Base-by-base conservation (phyloP, 1,284 basidiomycete species). In the Ustilago bromivora region DNA sequence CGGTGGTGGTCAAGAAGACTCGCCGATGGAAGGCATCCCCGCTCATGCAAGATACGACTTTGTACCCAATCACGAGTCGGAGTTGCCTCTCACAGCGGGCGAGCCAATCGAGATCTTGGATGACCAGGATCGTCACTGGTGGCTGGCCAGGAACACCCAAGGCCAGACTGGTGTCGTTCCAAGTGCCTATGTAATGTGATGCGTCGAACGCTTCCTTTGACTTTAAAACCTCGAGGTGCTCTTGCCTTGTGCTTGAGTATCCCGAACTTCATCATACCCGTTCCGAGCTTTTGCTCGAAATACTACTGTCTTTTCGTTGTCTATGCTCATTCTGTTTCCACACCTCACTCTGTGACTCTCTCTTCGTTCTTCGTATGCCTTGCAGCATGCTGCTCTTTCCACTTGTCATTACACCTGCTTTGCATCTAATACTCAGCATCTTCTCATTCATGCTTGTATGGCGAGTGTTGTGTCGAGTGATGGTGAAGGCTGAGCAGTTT, bases 21-120 rank as follows among this genome's bases (percentile, higher is more conserved):
- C 76, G 56, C 71, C 68, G 17, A 63, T 62, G 55, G 76, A 80
- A 41, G 82, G 81, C 51, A 77, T 84, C 43, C 74, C 80, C 31
- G 82, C 82, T 2, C 80, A 83, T 54, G 82, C 80, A 9, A 49
- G 82, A n/a, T 84, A 83, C 57, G 71, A 73, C 59, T 84, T 83
- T 65, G 82, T 72, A 32, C 80, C 82, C 5, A 81, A 81, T 19
- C 81, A 83, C 62, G 78, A 76, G 40, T 80, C 80, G 23, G 82
- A 84, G 57, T 71, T 84, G 28, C 51, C 58, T 17, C 51, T 83
- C 52, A 69, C 65, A 28, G 81, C 82, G 4, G 82, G 82, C 46
- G 76, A 84, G 57, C 71, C 75, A 13, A 76, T 84, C 65, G 73
- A 69, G 57, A 81, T 84, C 47, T 60, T 84, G 32, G 80, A 83